Evolutionary conservation across 2,329 filamentous ascomycete species (phyloP).

Genomic region (Proliferodiscus dingleyae): DNA sequence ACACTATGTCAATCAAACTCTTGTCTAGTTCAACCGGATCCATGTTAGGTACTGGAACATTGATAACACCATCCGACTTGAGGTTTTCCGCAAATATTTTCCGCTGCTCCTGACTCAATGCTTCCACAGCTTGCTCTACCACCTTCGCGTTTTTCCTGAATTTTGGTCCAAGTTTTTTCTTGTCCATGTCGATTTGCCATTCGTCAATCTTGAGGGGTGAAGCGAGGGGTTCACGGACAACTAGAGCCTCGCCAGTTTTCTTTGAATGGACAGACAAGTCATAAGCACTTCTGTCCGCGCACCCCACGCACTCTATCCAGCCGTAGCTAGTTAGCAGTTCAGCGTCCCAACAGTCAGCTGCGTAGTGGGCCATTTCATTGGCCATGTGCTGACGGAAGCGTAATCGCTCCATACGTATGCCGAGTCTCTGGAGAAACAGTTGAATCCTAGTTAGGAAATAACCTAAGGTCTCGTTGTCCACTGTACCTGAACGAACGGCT

Average conservation of each 20-base stretch:
- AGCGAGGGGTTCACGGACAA: conserved; percentile 76
- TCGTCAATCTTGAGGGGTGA: conserved; percentile 78
- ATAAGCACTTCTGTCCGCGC: conserved; percentile 91
- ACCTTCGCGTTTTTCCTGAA: conserved; percentile 94
- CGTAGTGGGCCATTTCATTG: conserved; percentile 89
- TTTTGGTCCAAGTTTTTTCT: conserved; percentile 90
- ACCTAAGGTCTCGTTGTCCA: conserved; percentile 96
- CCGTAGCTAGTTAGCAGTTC: conserved; percentile 88
- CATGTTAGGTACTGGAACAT: conserved; percentile 64
- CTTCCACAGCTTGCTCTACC: conserved; percentile 73
- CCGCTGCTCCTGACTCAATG: conserved; percentile 66
- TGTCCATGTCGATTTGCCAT: conserved; percentile 82
- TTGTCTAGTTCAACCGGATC: conserved; percentile 75
- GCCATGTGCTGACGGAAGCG: conserved; percentile 97
- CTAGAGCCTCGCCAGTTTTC: conserved; percentile 80
- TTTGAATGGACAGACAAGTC: conserved; percentile 90
- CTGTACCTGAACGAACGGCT: conserved; percentile 74
- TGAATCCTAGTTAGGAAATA: conserved; percentile 96
- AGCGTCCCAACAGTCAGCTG: conserved; percentile 95
- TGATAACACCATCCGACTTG: conserved; percentile 67
- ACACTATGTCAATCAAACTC: conserved; percentile 79
- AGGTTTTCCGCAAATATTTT: conserved; percentile 75
- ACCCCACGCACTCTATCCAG: conserved; percentile 98
- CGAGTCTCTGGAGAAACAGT: conserved; percentile 82
- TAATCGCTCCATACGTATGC: conserved; percentile 80